phyloP scores from a whole-genome alignment of 176 grass and related monocot species.

The Phyllostachys edulis region DNA sequence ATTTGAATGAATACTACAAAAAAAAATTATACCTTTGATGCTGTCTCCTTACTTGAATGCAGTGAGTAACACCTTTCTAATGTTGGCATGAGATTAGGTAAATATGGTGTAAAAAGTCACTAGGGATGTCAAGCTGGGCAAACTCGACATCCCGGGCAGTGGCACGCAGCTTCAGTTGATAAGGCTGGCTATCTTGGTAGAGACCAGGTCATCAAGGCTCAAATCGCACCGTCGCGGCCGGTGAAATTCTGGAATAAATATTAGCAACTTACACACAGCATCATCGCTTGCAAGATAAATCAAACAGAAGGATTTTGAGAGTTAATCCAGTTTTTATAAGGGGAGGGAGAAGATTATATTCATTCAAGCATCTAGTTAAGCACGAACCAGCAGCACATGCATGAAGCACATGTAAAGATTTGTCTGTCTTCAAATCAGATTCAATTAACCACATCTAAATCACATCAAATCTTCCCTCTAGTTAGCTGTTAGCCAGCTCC shows the following conservation, averaged over 20 bases:
- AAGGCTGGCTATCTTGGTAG: neutral
- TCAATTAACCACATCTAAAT: conserved; percentile 16
- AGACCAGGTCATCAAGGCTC: neutral
- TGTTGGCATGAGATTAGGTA: conserved; percentile 41
- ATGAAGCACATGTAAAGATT: neutral
- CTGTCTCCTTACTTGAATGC: neutral
- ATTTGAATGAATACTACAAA: neutral
- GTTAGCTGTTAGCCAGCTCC: no score
- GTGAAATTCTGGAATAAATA: neutral
- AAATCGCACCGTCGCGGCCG: neutral
- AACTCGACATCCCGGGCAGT: conserved; percentile 50
- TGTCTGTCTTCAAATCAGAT: neutral
- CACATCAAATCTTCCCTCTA: no score
- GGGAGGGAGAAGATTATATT: neutral
- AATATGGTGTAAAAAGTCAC: conserved; percentile 64
- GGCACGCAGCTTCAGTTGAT: conserved; percentile 33
- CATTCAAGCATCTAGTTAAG: neutral
- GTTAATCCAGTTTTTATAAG: neutral
- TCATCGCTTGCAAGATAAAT: neutral
- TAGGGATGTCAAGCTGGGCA: conserved; percentile 55
- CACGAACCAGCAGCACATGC: neutral
- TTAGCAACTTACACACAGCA: neutral
- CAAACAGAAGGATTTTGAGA: neutral
- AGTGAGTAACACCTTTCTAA: neutral
- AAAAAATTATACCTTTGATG: neutral